phyloP scores from a whole-genome alignment of 768 basidiomycete species.

The Mycena chlorophos region DNA sequence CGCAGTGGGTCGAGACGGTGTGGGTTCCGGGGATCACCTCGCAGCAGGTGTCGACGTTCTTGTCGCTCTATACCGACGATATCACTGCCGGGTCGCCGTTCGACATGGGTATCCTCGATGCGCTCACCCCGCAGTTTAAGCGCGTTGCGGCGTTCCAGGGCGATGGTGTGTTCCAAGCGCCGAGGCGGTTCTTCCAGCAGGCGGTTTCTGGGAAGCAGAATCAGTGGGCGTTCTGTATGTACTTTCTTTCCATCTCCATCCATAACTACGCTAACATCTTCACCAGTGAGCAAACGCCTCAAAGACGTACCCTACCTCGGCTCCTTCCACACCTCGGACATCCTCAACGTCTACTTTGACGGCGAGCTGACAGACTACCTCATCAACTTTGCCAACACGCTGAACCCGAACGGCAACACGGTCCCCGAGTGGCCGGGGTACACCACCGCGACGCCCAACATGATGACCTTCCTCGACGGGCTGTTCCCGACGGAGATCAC shows the following conservation, averaged over 20 bases:
- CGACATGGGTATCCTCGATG: constrained; percentile 41
- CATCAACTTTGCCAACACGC: constrained; percentile 35
- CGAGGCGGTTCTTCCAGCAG: constrained; percentile 51
- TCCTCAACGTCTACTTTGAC: constrained; percentile 29
- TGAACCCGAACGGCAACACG: constrained; percentile 40
- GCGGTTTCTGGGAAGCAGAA: constrained; percentile 39
- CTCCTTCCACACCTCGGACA: constrained; percentile 37
- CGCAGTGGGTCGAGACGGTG: constrained; percentile 18
- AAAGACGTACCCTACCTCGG: constrained; percentile 45
- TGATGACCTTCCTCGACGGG: constrained; percentile 32
- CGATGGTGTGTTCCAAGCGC: constrained; percentile 51
- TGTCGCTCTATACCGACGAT: constrained; percentile 38
- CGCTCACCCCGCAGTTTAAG: constrained; percentile 49
- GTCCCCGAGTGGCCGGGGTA: constrained; percentile 49
- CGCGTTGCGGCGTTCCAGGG: constrained; percentile 47
- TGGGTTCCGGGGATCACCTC: constrained; percentile 22
- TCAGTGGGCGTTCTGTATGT: constrained; percentile 37
- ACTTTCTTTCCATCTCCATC: neutral
- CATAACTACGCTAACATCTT: neutral
- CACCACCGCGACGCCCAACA: constrained; percentile 30
- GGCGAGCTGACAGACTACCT: constrained; percentile 37
- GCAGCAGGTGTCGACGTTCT: constrained; percentile 24
- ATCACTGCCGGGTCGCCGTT: constrained; percentile 48
- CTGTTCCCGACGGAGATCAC: neutral
- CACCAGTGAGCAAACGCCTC: constrained; percentile 45